Evolutionary conservation across 176 grass and related monocot genomes (phyloP), one percentile per base, ranked within the genome.

Genomic region (Secale cereale): DNA sequence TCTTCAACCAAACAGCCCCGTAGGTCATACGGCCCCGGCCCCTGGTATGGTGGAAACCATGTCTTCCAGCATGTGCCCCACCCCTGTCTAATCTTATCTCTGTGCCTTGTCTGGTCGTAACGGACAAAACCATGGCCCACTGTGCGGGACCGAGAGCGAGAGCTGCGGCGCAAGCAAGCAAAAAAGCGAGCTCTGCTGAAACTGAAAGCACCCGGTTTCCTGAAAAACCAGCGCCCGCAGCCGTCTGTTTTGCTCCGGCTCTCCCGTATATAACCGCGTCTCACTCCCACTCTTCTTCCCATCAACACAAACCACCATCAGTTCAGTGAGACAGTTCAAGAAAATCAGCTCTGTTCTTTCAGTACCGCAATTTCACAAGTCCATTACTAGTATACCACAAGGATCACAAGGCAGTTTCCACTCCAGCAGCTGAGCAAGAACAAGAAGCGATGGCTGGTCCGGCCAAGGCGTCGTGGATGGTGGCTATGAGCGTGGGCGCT

Each of bases 401-500:
- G 10, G 25, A 28, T 25, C 60, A 61, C 10, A 61, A 61, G 1
- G 0, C 59, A 5, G 9, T 11, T 1, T 26, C 10, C 57, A 19
- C 16, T n/a, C 19, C 2, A n/a, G 20, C 20, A n/a, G 7, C 0
- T 2, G 2, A 46, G 13, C 43, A 16, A 48, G 45, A 43, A 11
- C 41, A 45, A 48, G 45, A 16, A 23, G 20, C 3, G 22, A 94
- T 94, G 93, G 90, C 84, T 3, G 30, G 8, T 17, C 26, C 79
- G 25, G 65, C 83, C 7, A 92, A 46, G 78, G 80, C 78, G 1
- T 89, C 84, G 4, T 84, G 74, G 76, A 39, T 45, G 1, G 87
- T 77, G 23, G 70, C 81, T 16, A 78, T 85, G 32, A 92, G 87
- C 75, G 77, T 92, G 14, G 77, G 80, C 19, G 83, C 90, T 0